Percentiles rank a stretch among this genome's conserved stretches.
Conservation (phyloP, 768 basidiomycete genomes). For the Lactifluus volemus region DNA sequence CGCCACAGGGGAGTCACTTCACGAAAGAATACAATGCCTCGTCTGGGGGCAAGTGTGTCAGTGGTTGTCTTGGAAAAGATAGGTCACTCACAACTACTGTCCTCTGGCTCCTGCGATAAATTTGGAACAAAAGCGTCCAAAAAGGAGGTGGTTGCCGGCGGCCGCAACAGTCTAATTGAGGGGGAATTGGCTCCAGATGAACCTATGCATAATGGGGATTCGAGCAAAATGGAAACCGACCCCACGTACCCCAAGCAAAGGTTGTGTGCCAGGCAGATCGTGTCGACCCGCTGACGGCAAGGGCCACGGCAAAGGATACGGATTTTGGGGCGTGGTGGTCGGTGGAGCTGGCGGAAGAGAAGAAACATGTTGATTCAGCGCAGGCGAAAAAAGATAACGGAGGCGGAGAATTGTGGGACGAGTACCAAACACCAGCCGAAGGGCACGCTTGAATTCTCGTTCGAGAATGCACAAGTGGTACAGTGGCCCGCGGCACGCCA, state of each 20-base stretch:
- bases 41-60: slow-evolving; percentile 37
- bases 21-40: slow-evolving; percentile 76
- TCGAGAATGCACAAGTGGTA: slow-evolving; percentile 89
- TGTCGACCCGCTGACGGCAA: slow-evolving; percentile 80
- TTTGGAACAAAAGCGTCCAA: slow-evolving; percentile 66
- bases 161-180: slow-evolving; percentile 46
- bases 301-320: slow-evolving; percentile 88
- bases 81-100: slow-evolving; percentile 58
- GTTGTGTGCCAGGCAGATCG: slow-evolving; percentile 85
- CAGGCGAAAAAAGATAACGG: slow-evolving; percentile 52
- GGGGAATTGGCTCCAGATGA: slow-evolving; percentile 53
- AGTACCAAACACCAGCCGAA: slow-evolving; percentile 37
- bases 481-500: slow-evolving; percentile 56
- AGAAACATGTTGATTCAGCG: slow-evolving; percentile 39
- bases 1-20: slow-evolving; percentile 83
- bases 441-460: slow-evolving; percentile 81
- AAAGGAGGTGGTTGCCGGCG: slow-evolving; percentile 57
- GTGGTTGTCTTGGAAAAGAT: slow-evolving; percentile 2
- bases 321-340: slow-evolving; percentile 89
- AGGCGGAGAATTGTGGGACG: slow-evolving; percentile 37
- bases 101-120: slow-evolving; percentile 43
- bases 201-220: slow-evolving; percentile 20
- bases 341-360: slow-evolving; percentile 52
- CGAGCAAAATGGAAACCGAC: slow-evolving; percentile 24
- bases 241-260: slow-evolving; percentile 59